Percentiles rank a stretch among this genome's conserved stretches.
Evolutionary conservation across 345 rosid species (phyloP).

Genomic region (Salix suchowensis): DNA sequence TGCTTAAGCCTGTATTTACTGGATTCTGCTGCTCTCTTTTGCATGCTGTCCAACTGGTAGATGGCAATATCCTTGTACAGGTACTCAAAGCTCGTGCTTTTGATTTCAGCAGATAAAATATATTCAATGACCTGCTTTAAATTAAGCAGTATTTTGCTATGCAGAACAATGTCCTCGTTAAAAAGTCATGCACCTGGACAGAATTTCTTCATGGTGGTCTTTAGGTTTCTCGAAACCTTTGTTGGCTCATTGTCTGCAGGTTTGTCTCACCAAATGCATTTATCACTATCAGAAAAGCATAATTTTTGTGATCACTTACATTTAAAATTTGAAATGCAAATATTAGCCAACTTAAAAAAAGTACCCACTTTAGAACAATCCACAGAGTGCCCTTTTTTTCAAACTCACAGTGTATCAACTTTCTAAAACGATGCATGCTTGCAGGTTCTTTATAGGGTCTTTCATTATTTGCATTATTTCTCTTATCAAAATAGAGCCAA

Average conservation of each 20-base stretch:
- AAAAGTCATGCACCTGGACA: slow-evolving; percentile 67
- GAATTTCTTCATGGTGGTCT: slow-evolving; percentile 74
- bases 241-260: slow-evolving; percentile 98
- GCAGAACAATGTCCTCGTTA: slow-evolving; percentile 93
- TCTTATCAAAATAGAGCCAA: too few relatives aligned
- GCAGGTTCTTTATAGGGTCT: too few relatives aligned
- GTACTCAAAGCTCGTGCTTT: slow-evolving; percentile 36
- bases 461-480: too few relatives aligned
- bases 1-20: not conserved
- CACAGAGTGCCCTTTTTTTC: too few relatives aligned
- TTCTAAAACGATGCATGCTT: too few relatives aligned
- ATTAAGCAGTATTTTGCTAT: slow-evolving; percentile 26
- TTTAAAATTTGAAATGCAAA: too few relatives aligned
- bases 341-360: too few relatives aligned
- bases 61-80: slow-evolving; percentile 98
- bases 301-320: too few relatives aligned
- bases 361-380: too few relatives aligned
- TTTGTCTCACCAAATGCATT: slow-evolving; percentile 24
- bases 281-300: not conserved
- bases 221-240: slow-evolving; percentile 95
- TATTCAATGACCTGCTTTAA: slow-evolving; percentile 10
- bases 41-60: slow-evolving; percentile 29
- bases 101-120: slow-evolving; percentile 1
- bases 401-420: too few relatives aligned
- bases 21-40: not conserved